Evolutionary conservation across 192 early-diverging fungal species (phyloP).

Genomic region (Chytriomyces hyalinus): DNA sequence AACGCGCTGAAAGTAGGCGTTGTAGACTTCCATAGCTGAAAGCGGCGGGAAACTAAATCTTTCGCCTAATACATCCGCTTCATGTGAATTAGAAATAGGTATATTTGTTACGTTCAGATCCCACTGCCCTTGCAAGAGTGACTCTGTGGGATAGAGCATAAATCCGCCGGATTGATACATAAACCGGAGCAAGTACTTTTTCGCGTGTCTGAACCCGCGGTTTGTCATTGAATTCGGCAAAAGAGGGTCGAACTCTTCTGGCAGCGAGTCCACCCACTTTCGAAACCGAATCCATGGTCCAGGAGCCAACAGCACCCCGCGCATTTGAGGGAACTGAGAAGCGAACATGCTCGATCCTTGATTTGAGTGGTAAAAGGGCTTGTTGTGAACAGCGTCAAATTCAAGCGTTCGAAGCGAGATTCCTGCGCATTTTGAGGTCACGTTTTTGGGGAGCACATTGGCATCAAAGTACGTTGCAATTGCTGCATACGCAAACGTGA

Average conservation of each 20-base stretch:
- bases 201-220: slow-evolving; percentile 12
- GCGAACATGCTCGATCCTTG: neutral
- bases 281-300: slow-evolving; percentile 17
- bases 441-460: slow-evolving; percentile 13
- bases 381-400: slow-evolving; percentile 20
- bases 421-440: slow-evolving; percentile 1
- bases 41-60: neutral
- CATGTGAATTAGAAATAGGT: no score
- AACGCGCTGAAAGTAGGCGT: slow-evolving; percentile 7
- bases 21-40: neutral
- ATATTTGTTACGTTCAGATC: no score
- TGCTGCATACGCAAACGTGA: neutral
- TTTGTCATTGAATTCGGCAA: slow-evolving; percentile 36
- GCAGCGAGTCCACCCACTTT: slow-evolving; percentile 11
- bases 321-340: slow-evolving; percentile 22
- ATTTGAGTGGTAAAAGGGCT: neutral
- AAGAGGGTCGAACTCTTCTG: slow-evolving; percentile 9
- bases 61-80: no score
- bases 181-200: slow-evolving; percentile 27
- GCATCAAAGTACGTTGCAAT: slow-evolving; percentile 30
- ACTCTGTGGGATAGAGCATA: slow-evolving; percentile 21
- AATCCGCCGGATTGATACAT: slow-evolving; percentile 15
- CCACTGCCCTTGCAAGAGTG: no score
- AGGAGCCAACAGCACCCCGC: slow-evolving; percentile 17
- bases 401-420: slow-evolving; percentile 25